These are phyloP conservation scores for Ceratocystis harringtonii DNA, from an alignment of 2,329 filamentous ascomycete species.

Conservation along the genomic window DNA sequence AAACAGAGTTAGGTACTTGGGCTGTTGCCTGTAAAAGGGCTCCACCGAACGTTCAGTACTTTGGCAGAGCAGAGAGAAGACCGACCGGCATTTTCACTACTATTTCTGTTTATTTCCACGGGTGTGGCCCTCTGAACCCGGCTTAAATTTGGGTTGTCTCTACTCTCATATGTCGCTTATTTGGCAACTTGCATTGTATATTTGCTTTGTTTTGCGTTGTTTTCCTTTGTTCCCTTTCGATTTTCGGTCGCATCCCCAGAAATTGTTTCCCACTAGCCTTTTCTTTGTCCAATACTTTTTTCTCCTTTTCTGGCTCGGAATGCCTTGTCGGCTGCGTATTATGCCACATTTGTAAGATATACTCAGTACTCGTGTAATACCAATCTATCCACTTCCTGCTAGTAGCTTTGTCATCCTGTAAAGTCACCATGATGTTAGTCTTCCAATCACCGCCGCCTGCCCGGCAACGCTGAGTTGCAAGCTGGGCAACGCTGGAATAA, in stretches of 20 bases:
- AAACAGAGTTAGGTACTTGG: neutral
- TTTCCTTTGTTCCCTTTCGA: neutral
- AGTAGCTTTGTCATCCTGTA: too few species aligned
- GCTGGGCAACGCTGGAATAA: neutral
- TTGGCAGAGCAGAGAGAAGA: neutral
- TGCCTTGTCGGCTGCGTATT: neutral
- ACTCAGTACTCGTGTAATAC: constrained; percentile 16
- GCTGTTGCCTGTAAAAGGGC: neutral
- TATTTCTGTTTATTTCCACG: neutral
- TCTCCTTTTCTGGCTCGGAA: neutral
- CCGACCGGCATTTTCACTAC: neutral
- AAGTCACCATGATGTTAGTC: too few species aligned
- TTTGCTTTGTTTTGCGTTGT: neutral
- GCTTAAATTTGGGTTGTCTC: neutral
- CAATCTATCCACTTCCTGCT: constrained; percentile 2
- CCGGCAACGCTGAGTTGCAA: neutral
- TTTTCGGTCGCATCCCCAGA: constrained; percentile 1
- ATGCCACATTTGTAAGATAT: constrained; percentile 3
- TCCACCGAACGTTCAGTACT: neutral
- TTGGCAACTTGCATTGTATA: neutral
- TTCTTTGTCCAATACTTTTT: neutral
- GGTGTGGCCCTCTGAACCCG: neutral
- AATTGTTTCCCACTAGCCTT: neutral
- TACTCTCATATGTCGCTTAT: neutral
- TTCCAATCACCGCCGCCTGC: too few species aligned